phyloP scores from a whole-genome alignment of 345 rosid species.

The Euphorbia peplus region DNA sequence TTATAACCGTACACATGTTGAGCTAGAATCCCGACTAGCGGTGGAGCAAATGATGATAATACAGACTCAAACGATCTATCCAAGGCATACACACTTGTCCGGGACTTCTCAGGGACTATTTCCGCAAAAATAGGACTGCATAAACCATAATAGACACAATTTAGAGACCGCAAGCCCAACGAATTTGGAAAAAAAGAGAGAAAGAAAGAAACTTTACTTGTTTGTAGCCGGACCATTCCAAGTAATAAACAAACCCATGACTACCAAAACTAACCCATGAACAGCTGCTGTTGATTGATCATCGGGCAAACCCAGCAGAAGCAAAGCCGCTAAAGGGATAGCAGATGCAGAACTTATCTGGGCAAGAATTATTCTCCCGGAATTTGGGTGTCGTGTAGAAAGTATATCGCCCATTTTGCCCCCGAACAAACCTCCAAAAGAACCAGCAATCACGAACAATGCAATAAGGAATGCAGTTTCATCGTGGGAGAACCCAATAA shows the following conservation, averaged over 20 bases:
- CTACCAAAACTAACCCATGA: slow-evolving; percentile 42
- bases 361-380: slow-evolving; percentile 79
- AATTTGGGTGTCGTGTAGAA: slow-evolving; percentile 57
- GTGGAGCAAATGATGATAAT: slow-evolving; percentile 86
- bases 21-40: slow-evolving; percentile 73
- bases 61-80: slow-evolving; percentile 78
- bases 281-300: slow-evolving; percentile 58
- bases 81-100: slow-evolving; percentile 78
- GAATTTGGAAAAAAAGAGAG: neutral
- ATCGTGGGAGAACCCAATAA: slow-evolving; percentile 73
- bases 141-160: neutral
- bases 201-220: slow-evolving; percentile 13
- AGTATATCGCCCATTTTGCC: slow-evolving; percentile 81
- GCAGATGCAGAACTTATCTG: slow-evolving; percentile 89
- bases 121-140: slow-evolving; percentile 90
- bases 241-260: slow-evolving; percentile 20
- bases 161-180: neutral
- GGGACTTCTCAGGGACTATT: slow-evolving; percentile 77
- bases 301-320: slow-evolving; percentile 64
- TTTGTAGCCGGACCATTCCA: slow-evolving; percentile 33
- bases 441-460: slow-evolving; percentile 58
- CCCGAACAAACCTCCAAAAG: slow-evolving; percentile 87
- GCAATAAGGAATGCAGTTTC: slow-evolving; percentile 61
- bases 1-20: slow-evolving; percentile 78
- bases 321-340: slow-evolving; percentile 78